Base-by-base conservation (phyloP, 2,329 filamentous ascomycete species). In the Alternaria postmessia region DNA sequence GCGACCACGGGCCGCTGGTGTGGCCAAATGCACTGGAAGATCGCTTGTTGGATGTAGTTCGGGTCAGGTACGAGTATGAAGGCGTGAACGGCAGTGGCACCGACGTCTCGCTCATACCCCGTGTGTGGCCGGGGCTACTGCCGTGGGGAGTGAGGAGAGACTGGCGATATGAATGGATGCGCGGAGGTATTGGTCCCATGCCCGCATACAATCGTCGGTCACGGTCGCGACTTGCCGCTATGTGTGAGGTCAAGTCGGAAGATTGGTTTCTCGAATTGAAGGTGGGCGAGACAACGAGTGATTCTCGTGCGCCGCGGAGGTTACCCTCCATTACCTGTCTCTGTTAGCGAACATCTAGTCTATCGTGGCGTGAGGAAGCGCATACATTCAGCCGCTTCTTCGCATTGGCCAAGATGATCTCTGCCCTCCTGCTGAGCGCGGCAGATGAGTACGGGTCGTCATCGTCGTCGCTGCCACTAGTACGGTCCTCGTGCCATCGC, bases 321-420 rank as follows among this genome's bases (percentile, higher is more conserved):
- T 97, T 97, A 38, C 91, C 93, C 79, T 97, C 94, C 93, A 97
- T 97, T 32, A 92, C 91, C 93, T 96, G 76, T 55, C 46, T 59
- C 49, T 30, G 69, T 78, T 63, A 78, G 75, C 58, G 26, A 57
- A 51, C 36, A 54, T 61, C 39, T 51, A 46, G 57, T 52, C 18
- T 38, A 18, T 48, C 51, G 48, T 38, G 22, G 26, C 32, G 51
- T 36, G 16, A 32, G 51, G 51, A 48, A 11, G 43, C 51, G 59
- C 91, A 77, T 84, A 96, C 93, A 74, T 92, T 95, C 62, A 98
- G 83, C 69, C 93, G 86, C 76, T 89, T 90, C 81, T 97, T 97
- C 32, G 94, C 94, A 79, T 96, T 97, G 57, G 93, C 92, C 56
- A 98, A 84, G 74, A 97, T 97, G 73, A 94, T 85, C 75, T 97